Conservation (phyloP, 140 eudicot species). For the Cichorium intybus region DNA sequence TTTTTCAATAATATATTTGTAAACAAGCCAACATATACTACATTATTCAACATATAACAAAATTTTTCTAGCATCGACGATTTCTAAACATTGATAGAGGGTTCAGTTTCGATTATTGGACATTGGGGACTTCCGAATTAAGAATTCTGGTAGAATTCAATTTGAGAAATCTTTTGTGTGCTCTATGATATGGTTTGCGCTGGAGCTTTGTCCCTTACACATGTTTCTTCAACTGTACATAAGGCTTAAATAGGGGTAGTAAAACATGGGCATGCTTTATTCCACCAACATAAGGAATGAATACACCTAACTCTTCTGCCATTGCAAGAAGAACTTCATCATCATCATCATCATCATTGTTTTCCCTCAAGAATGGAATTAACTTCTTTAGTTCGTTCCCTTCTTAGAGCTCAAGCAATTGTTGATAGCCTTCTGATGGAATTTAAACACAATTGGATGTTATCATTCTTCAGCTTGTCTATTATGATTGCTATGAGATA, state of each 20-base stretch:
- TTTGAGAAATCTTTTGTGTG: too few species aligned
- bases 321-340: conserved; percentile 96
- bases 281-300: too few species aligned
- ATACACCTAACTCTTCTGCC: conserved; percentile 97
- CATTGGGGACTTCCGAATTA: too few species aligned
- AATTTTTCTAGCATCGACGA: too few species aligned
- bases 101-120: too few species aligned
- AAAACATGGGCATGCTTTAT: conserved; percentile 89
- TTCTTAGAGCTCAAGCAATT: conserved; percentile 94
- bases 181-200: too few species aligned
- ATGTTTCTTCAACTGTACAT: conserved; percentile 96
- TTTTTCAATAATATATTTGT: too few species aligned
- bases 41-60: too few species aligned
- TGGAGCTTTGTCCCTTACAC: conserved; percentile 95
- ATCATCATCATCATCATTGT: conserved; percentile 97
- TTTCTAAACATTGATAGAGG: too few species aligned
- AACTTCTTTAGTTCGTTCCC: conserved; percentile 83
- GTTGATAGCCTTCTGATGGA: conserved; percentile 87
- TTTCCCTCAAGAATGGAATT: too few species aligned
- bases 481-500: conserved; percentile 90
- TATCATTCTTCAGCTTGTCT: conserved; percentile 91
- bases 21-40: too few species aligned
- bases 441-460: conserved; percentile 77
- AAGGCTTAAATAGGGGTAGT: conserved; percentile 84
- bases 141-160: too few species aligned